A percentile compares a stretch with the other conserved stretches of the same genome.
These are phyloP conservation scores for Trichoderma brevicompactum DNA, from an alignment of 2,329 filamentous ascomycete genomes.

Conservation along the genomic window DNA sequence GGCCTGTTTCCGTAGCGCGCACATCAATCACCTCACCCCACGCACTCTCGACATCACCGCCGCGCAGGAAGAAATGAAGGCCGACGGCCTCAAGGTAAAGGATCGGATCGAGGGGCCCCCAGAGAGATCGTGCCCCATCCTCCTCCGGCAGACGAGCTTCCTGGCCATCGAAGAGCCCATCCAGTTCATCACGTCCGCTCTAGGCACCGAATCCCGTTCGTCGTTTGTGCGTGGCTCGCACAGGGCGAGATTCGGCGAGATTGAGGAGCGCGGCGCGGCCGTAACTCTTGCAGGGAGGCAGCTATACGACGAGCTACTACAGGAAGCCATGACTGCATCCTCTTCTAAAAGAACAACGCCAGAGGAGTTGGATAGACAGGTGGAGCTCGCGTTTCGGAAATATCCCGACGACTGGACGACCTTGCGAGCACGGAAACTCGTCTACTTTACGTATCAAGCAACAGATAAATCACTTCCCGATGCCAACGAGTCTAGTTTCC, in stretches of 20 bases:
- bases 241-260: constrained; percentile 56
- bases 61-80: constrained; percentile 50
- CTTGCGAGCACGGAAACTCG: constrained; percentile 43
- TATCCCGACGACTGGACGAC: constrained; percentile 50
- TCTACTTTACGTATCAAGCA: constrained; percentile 44
- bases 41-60: constrained; percentile 54
- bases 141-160: constrained; percentile 60
- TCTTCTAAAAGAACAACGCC: not conserved
- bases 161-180: constrained; percentile 54
- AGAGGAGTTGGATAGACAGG: constrained; percentile 31
- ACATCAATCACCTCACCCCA: constrained; percentile 60
- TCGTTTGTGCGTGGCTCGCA: constrained; percentile 46
- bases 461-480: constrained; percentile 31
- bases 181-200: constrained; percentile 41
- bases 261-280: constrained; percentile 57
- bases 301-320: constrained; percentile 52
- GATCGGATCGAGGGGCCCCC: constrained; percentile 58
- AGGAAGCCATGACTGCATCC: constrained; percentile 34
- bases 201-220: constrained; percentile 6
- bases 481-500: not conserved
- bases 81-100: constrained; percentile 49
- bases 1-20: constrained; percentile 47
- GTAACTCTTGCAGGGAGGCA: constrained; percentile 51
- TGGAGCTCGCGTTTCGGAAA: constrained; percentile 39
- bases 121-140: constrained; percentile 47